Evolutionary conservation across 495 filamentous ascomycete species (phyloP).

Genomic region (Pseudevernia furfuracea): DNA sequence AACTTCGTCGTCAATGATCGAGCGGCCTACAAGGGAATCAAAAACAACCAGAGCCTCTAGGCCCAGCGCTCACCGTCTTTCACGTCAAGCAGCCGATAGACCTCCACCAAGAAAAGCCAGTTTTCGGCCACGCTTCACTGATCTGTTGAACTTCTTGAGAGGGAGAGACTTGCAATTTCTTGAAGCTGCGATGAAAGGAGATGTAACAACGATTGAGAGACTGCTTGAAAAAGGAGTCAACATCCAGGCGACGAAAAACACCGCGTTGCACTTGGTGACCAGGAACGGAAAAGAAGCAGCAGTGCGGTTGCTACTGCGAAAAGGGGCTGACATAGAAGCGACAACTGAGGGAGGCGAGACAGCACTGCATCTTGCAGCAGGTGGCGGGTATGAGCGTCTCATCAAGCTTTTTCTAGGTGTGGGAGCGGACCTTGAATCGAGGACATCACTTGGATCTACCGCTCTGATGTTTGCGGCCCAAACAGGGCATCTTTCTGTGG

Average conservation of each 20-base stretch:
- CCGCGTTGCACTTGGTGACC: slow-evolving; percentile 39
- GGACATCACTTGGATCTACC: not conserved
- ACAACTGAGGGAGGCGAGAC: too few species aligned
- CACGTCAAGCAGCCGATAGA: too few species aligned
- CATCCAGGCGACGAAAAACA: slow-evolving; percentile 19
- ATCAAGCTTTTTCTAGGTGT: too few species aligned
- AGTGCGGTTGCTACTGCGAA: slow-evolving; percentile 34
- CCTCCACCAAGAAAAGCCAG: too few species aligned
- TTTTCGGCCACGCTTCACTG: not conserved
- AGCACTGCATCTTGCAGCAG: too few species aligned
- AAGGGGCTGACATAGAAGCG: slow-evolving; percentile 30
- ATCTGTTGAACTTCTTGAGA: not conserved
- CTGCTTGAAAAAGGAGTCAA: slow-evolving; percentile 25
- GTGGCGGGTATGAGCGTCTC: too few species aligned
- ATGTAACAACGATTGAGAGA: slow-evolving; percentile 3
- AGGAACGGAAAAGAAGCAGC: slow-evolving; percentile 36
- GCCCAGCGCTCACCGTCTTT: not conserved
- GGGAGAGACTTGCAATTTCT: not conserved
- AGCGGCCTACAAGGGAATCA: not conserved
- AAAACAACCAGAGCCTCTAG: not conserved
- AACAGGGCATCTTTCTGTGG: too few species aligned
- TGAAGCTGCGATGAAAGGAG: not conserved
- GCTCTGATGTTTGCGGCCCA: too few species aligned
- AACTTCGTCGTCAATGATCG: not conserved
- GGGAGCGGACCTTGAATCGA: too few species aligned